phyloP scores from a whole-genome alignment of 2,329 filamentous ascomycete genomes.

The Capronia epimyces region DNA sequence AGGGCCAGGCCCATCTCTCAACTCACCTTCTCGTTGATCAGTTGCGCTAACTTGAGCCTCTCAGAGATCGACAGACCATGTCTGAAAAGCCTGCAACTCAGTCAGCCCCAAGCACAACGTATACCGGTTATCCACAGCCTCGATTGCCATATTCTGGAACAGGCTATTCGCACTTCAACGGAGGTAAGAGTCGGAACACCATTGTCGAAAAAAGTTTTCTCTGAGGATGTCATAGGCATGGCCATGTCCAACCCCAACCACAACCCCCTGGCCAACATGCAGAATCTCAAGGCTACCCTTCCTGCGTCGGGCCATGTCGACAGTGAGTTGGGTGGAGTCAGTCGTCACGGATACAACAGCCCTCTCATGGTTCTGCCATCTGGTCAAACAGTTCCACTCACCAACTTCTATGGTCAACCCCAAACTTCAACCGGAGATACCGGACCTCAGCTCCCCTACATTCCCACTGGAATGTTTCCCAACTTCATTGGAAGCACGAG shows the following conservation, averaged over 20 bases:
- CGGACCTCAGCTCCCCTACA: constrained; percentile 32
- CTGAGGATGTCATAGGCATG: constrained; percentile 17
- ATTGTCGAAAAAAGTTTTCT: neutral
- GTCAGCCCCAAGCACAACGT: constrained; percentile 15
- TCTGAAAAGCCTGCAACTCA: constrained; percentile 23
- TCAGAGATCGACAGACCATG: constrained; percentile 12
- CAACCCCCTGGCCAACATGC: constrained; percentile 25
- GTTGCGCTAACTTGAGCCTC: constrained; percentile 1
- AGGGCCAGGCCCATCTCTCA: neutral
- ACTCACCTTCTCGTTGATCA: neutral
- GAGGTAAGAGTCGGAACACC: constrained; percentile 19
- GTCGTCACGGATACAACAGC: constrained; percentile 24
- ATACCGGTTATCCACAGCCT: constrained; percentile 21
- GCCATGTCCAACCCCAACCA: constrained; percentile 15
- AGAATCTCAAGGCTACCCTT: constrained; percentile 27
- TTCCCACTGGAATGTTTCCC: constrained; percentile 35
- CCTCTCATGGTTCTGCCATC: constrained; percentile 28
- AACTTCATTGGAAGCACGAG: constrained; percentile 33
- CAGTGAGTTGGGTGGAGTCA: constrained; percentile 15
- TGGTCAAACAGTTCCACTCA: constrained; percentile 28
- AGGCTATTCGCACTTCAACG: constrained; percentile 19
- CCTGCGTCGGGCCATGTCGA: constrained; percentile 19
- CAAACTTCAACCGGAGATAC: constrained; percentile 17
- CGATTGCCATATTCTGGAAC: constrained; percentile 19
- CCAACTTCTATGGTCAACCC: constrained; percentile 24